Conservation (phyloP, 805 yeast species). For the Limtongia smithiae region DNA sequence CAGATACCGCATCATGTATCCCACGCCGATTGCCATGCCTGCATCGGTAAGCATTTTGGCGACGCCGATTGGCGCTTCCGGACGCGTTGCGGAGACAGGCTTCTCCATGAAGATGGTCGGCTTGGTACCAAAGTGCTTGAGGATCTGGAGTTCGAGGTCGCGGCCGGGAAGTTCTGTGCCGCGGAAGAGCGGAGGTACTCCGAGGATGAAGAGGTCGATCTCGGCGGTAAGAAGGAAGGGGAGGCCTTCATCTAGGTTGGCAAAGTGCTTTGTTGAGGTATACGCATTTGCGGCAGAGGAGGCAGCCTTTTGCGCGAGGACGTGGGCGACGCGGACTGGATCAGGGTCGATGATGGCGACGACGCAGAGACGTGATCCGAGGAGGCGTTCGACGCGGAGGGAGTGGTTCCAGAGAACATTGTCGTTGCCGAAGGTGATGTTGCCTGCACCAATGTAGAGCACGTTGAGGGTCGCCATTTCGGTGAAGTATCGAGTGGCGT, state of each 20-base stretch:
- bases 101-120: constrained; percentile 26
- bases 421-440: constrained; percentile 27
- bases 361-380: constrained; percentile 25
- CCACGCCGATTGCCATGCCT: constrained; percentile 20
- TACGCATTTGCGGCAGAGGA: constrained; percentile 10
- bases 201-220: constrained; percentile 21
- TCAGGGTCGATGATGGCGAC: constrained; percentile 26
- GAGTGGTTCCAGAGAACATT: constrained; percentile 29
- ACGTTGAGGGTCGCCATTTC: neutral
- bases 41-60: constrained; percentile 11
- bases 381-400: constrained; percentile 21
- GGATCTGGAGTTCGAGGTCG: constrained; percentile 23
- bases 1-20: constrained; percentile 30
- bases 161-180: constrained; percentile 24
- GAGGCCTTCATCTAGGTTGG: constrained; percentile 11
- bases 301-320: constrained; percentile 15
- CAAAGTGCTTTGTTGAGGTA: constrained; percentile 9
- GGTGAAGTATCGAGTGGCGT: too few relatives aligned
- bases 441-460: constrained; percentile 14
- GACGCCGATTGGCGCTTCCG: constrained; percentile 25
- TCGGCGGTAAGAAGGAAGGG: constrained; percentile 1
- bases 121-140: constrained; percentile 11
- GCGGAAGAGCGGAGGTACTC: constrained; percentile 27
- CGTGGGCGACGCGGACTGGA: constrained; percentile 9
- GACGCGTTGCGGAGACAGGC: constrained; percentile 28